Percentiles rank a stretch among this genome's conserved stretches.
Evolutionary conservation across 495 filamentous ascomycete genomes (phyloP).

Genomic region (Margaritispora aquatica): DNA sequence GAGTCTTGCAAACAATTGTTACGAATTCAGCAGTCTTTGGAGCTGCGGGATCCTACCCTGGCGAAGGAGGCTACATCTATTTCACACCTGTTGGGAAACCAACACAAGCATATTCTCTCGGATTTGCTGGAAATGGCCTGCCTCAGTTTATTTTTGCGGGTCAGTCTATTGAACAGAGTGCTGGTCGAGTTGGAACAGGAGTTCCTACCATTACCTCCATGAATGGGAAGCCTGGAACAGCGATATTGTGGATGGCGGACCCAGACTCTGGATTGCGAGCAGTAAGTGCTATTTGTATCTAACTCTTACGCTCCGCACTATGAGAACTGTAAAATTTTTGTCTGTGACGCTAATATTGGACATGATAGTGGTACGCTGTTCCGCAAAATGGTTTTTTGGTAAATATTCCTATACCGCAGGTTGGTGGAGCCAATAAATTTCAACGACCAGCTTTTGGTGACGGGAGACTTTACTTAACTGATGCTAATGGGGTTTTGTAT

Average conservation of each 20-base stretch:
- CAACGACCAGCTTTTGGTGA: constrained; percentile 43
- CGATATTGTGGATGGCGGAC: constrained; percentile 33
- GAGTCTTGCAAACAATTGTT: constrained; percentile 36
- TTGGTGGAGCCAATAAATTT: constrained; percentile 23
- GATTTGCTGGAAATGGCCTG: constrained; percentile 26
- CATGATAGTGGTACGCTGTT: constrained; percentile 31
- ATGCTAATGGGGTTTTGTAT: constrained; percentile 33
- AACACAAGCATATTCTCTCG: constrained; percentile 31
- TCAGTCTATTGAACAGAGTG: constrained; percentile 26
- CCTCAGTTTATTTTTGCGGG: constrained; percentile 33
- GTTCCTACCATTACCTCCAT: constrained; percentile 31
- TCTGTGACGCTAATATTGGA: too few species aligned
- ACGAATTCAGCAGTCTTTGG: constrained; percentile 36
- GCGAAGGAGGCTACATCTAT: constrained; percentile 45
- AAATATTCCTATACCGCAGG: constrained; percentile 31
- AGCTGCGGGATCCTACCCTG: constrained; percentile 39
- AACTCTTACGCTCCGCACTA: too few species aligned
- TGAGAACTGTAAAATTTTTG: too few species aligned
- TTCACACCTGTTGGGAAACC: constrained; percentile 20
- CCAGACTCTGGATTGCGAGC: constrained; percentile 31
- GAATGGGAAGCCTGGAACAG: constrained; percentile 33
- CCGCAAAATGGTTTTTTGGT: constrained; percentile 33
- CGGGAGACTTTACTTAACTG: constrained; percentile 34
- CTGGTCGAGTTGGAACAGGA: constrained; percentile 36
- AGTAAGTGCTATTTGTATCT: constrained; percentile 33